phyloP scores from a whole-genome alignment of 2,329 filamentous ascomycete genomes.

The Colletotrichum somersetense region DNA sequence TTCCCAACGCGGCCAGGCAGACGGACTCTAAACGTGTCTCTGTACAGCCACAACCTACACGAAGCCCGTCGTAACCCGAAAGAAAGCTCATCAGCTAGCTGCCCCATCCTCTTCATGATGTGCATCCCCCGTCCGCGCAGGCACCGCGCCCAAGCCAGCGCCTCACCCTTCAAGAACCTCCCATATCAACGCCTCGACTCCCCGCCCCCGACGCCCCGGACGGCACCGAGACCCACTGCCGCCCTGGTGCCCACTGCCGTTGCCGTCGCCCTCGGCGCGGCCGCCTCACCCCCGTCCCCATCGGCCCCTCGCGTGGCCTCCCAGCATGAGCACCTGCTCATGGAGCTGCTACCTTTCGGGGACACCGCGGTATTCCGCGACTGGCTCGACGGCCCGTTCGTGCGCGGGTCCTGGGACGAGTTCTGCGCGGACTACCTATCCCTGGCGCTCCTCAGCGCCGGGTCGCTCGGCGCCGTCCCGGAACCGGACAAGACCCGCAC shows the following conservation, averaged over 20 bases:
- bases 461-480: slow-evolving; percentile 30
- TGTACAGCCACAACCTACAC: slow-evolving; percentile 1
- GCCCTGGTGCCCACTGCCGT: background rate
- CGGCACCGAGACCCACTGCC: slow-evolving; percentile 28
- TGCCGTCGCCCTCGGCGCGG: background rate
- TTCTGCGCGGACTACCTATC: slow-evolving; percentile 51
- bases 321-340: slow-evolving; percentile 55
- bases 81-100: background rate
- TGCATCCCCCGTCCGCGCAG: slow-evolving; percentile 39
- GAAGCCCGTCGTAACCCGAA: background rate
- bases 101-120: slow-evolving; percentile 25
- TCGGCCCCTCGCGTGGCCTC: slow-evolving; percentile 42
- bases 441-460: slow-evolving; percentile 35
- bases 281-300: background rate
- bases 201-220: slow-evolving; percentile 29
- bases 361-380: slow-evolving; percentile 50
- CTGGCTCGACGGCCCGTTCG: slow-evolving; percentile 51
- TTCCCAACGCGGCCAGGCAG: slow-evolving; percentile 4
- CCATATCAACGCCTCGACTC: slow-evolving; percentile 35
- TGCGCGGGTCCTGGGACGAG: slow-evolving; percentile 54
- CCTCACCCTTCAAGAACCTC: slow-evolving; percentile 21
- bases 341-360: slow-evolving; percentile 56
- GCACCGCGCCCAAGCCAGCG: slow-evolving; percentile 17
- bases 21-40: background rate
- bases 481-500: slow-evolving; percentile 53